These are phyloP conservation scores for Aspergillus puulaauensis DNA, from an alignment of 2,329 filamentous ascomycete genomes.

Conservation along the genomic window DNA sequence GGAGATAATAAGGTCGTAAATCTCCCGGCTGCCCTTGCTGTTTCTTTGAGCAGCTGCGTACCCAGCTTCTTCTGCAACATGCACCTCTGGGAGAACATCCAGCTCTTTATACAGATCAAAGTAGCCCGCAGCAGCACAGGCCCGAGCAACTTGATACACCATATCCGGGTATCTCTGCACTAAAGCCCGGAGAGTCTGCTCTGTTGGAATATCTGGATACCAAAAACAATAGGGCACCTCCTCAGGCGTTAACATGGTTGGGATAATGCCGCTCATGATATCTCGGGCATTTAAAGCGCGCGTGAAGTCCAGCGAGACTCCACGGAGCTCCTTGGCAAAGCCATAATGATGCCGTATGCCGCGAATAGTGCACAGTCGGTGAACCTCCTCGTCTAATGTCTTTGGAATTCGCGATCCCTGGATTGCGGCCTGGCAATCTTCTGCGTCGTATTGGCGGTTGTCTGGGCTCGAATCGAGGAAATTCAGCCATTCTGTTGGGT, in stretches of 20 bases:
- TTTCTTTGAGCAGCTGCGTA: neutral
- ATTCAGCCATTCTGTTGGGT: no score
- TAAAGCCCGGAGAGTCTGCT: constrained; percentile 39
- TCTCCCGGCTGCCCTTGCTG: constrained; percentile 6
- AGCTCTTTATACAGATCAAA: constrained; percentile 19
- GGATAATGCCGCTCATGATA: constrained; percentile 5
- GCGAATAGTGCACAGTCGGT: no score
- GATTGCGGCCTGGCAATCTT: no score
- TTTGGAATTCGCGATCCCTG: no score
- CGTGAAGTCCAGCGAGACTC: neutral
- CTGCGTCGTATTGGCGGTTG: no score
- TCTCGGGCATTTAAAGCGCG: neutral
- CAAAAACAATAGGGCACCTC: constrained; percentile 8
- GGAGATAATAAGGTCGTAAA: constrained; percentile 18
- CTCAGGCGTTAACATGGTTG: neutral
- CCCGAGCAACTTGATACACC: constrained; percentile 26
- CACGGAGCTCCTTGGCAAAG: no score
- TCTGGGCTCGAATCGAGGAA: no score
- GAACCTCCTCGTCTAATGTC: no score
- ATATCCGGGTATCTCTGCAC: constrained; percentile 27
- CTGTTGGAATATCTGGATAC: constrained; percentile 33
- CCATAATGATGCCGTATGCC: no score
- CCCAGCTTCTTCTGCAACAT: constrained; percentile 21
- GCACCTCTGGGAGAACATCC: constrained; percentile 19
- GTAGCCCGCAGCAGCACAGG: constrained; percentile 21